Evolutionary conservation across 495 filamentous ascomycete genomes (phyloP).

Genomic region (Penicillium arizonense): DNA sequence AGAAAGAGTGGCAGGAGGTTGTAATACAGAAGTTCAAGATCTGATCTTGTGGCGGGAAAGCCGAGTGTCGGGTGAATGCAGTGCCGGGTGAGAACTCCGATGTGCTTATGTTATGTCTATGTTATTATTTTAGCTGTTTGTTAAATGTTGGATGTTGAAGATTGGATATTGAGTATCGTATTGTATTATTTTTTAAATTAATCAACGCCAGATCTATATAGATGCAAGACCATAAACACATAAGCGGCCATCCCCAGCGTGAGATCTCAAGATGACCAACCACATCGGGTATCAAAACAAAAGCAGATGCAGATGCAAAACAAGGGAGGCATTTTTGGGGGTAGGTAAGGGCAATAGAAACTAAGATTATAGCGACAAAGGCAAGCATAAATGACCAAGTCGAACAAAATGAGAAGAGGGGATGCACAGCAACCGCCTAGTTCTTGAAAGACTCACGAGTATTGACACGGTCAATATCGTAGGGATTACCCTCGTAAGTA

Average conservation of each 20-base stretch:
- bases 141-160: background rate
- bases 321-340: background rate
- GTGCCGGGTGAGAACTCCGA: background rate
- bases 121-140: background rate
- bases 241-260: background rate
- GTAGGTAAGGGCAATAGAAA: background rate
- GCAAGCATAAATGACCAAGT: background rate
- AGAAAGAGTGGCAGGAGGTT: background rate
- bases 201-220: slow-evolving; percentile 4
- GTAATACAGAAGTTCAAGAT: background rate
- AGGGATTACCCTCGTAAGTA: slow-evolving; percentile 45
- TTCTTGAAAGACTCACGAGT: slow-evolving; percentile 43
- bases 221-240: slow-evolving; percentile 5
- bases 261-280: background rate
- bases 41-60: slow-evolving; percentile 6
- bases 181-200: background rate
- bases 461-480: slow-evolving; percentile 46
- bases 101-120: background rate
- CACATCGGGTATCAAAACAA: slow-evolving; percentile 7
- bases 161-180: background rate
- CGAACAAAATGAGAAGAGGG: background rate
- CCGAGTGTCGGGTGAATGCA: slow-evolving; percentile 7
- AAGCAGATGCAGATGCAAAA: background rate
- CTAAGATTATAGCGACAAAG: slow-evolving; percentile 10
- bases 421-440: slow-evolving; percentile 5